Base-by-base conservation (phyloP, 495 filamentous ascomycete species). In the Penicillium verhagenii region DNA sequence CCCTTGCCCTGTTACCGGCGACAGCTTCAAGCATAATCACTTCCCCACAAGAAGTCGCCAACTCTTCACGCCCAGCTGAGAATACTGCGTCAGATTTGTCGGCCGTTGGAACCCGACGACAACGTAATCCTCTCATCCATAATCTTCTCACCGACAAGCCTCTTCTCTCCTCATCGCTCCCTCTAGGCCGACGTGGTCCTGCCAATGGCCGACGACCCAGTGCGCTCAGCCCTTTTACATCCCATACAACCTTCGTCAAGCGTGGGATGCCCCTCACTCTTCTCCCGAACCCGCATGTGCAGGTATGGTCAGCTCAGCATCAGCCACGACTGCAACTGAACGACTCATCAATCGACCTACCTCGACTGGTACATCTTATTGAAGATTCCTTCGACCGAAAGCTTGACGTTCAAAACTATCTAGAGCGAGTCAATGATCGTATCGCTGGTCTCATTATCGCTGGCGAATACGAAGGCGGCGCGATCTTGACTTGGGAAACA, bases 81-180 rank as follows among this genome's bases (percentile, higher is more conserved):
- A 59, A 72, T 9, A 60, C 71, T 24, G 19, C 57, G 5, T 49
- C 67, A 11, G 63, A 83, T 26, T 71, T 84, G 1, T 83, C 86
- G 4, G 84, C 82, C 43, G 88, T 92, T 1, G 82, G 83, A 42
- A 92, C 90, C 0, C 80, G 91, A 54, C 79, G 83, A 47, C 86
- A 86, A 65, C 85, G 89, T 58, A 97, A 99, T 64, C 91, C 92
- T 1, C 79, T 99, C 10, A 97, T 99, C 50, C 94, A 97, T 70
- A 97, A 95, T 60, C 86, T 97, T 7, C 81, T 99, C 16, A 99
- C 94, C 14, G 92, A 99, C 71, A 93, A 96, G 65, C 94, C 94
- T 1, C 76, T 90, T 19, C 86, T 91, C 54, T 97, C 92, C 9
- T 91, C 94, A 1, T 99, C 94, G 0, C 77, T 99, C 1, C 94